These are phyloP conservation scores for Nitzschia sp. DNA, from an alignment of 108 stramenopile genomes.

Conservation along the genomic window DNA sequence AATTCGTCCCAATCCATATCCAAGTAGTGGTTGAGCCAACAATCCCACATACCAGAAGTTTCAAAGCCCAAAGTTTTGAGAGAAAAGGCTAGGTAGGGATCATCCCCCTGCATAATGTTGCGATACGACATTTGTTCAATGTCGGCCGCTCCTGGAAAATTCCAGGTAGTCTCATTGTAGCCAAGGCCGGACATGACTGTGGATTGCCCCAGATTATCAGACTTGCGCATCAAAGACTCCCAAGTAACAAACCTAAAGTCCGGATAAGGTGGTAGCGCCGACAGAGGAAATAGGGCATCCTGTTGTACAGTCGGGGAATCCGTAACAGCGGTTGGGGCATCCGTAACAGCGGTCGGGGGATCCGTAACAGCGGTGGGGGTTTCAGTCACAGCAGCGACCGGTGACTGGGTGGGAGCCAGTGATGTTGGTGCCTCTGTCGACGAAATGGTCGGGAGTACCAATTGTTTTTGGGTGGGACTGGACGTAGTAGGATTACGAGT, in stretches of 20 bases:
- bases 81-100: neutral
- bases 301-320: too few relatives aligned
- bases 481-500: too few relatives aligned
- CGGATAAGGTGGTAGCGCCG: neutral
- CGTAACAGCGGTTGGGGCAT: too few relatives aligned
- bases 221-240: neutral
- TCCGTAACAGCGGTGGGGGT: neutral
- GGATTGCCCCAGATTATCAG: neutral
- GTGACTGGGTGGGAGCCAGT: neutral
- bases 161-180: constrained; percentile 13
- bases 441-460: neutral
- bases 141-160: constrained; percentile 3
- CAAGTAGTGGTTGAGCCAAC: constrained; percentile 13
- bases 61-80: neutral
- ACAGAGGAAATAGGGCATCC: too few relatives aligned
- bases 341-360: too few relatives aligned
- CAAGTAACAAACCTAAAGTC: neutral
- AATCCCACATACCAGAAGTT: neutral
- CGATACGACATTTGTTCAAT: constrained; percentile 4
- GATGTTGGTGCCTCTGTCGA: neutral
- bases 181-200: neutral
- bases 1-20: constrained; percentile 1
- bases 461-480: too few relatives aligned
- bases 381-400: neutral
- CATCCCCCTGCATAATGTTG: neutral